These are phyloP conservation scores for Lichtheimia ramosa DNA, from an alignment of 371 early-diverging fungal genomes.

Conservation along the genomic window DNA sequence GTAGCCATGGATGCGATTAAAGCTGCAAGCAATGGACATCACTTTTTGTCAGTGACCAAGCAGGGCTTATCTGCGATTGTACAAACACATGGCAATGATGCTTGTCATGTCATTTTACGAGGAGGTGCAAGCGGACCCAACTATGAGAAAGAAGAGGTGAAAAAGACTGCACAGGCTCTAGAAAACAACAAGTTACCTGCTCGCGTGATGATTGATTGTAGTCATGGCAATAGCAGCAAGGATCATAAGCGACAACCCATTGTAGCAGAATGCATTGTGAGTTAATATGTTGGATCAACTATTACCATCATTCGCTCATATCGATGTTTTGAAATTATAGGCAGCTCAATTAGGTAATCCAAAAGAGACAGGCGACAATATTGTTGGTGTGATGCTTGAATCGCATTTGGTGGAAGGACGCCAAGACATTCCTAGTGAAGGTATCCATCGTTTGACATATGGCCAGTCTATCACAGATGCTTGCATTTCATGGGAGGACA, in stretches of 20 bases:
- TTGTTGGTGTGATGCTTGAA: constrained; percentile 87
- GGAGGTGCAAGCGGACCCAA: constrained; percentile 91
- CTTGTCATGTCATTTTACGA: constrained; percentile 86
- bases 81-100: constrained; percentile 75
- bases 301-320: no score
- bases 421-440: constrained; percentile 65
- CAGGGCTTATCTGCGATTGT: constrained; percentile 93
- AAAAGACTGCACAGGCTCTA: constrained; percentile 62
- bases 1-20: constrained; percentile 91
- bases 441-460: constrained; percentile 61
- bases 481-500: constrained; percentile 79
- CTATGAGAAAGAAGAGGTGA: constrained; percentile 74
- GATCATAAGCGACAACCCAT: constrained; percentile 78
- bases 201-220: constrained; percentile 91
- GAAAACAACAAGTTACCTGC: constrained; percentile 61
- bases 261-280: constrained; percentile 72
- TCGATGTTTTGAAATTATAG: constrained; percentile 2
- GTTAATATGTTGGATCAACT: background rate
- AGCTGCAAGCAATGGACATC: constrained; percentile 85
- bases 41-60: constrained; percentile 95
- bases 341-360: constrained; percentile 44
- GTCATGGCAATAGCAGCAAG: constrained; percentile 87
- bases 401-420: constrained; percentile 78
- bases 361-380: constrained; percentile 53
- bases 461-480: constrained; percentile 84